phyloP scores from a whole-genome alignment of 805 yeast species.

The Cyberlindnera maritima region DNA sequence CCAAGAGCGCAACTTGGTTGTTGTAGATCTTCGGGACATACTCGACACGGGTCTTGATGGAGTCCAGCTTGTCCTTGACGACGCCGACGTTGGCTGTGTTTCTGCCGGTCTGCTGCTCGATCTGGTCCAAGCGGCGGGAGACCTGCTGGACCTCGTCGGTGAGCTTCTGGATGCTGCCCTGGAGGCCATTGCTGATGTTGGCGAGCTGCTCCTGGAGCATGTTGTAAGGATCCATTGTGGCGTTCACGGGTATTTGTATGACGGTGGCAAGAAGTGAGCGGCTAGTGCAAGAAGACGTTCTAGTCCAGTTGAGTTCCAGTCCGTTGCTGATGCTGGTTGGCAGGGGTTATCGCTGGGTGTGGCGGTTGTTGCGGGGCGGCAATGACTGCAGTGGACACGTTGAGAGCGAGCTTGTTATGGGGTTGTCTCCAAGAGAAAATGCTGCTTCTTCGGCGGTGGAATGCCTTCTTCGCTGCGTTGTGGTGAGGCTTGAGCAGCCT shows the following conservation, averaged over 20 bases:
- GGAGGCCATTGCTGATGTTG: slow-evolving; percentile 19
- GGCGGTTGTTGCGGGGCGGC: no score
- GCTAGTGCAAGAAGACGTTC: no score
- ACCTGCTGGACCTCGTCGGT: slow-evolving; percentile 21
- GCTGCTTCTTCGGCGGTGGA: no score
- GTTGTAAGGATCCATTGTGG: slow-evolving; percentile 25
- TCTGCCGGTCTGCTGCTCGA: slow-evolving; percentile 19
- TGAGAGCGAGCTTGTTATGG: no score
- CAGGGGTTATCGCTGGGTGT: no score
- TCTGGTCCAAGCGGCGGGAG: slow-evolving; percentile 19
- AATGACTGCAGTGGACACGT: no score
- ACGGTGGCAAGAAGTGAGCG: no score
- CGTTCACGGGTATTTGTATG: no score
- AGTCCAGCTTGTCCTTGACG: slow-evolving; percentile 12
- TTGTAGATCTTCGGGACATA: slow-evolving; percentile 21
- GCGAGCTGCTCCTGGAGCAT: slow-evolving; percentile 26
- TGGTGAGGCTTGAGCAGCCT: background rate
- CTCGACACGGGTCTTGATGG: slow-evolving; percentile 12
- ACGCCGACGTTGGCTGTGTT: slow-evolving; percentile 3
- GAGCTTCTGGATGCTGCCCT: slow-evolving; percentile 17
- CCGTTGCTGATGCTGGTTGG: no score
- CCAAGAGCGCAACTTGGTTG: slow-evolving; percentile 20
- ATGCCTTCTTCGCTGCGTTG: background rate
- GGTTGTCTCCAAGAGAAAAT: no score
- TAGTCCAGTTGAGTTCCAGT: no score